phyloP scores from a whole-genome alignment of 1,284 basidiomycete genomes.

The Rhodotorula sp. region DNA sequence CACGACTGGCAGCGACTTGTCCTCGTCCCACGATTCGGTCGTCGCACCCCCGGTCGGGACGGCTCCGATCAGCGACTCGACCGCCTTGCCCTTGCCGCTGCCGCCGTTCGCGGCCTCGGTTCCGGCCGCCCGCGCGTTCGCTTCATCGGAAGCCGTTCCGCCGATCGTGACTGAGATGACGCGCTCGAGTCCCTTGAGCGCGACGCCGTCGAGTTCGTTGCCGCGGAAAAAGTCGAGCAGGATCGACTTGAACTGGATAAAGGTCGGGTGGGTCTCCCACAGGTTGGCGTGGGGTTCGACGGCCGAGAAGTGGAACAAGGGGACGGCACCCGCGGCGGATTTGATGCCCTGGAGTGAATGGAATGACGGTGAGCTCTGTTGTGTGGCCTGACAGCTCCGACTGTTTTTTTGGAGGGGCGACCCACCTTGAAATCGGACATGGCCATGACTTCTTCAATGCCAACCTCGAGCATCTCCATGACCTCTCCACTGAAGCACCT shows the following conservation, averaged over 20 bases:
- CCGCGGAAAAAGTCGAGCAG: slow-evolving; percentile 85
- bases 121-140: slow-evolving; percentile 2
- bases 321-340: slow-evolving; percentile 85
- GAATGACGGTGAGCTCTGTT: not conserved
- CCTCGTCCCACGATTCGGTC: slow-evolving; percentile 33
- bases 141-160: slow-evolving; percentile 18
- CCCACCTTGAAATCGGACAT: slow-evolving; percentile 81
- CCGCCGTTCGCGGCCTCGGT: slow-evolving; percentile 3
- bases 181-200: slow-evolving; percentile 81
- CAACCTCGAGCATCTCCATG: slow-evolving; percentile 93
- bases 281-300: slow-evolving; percentile 57
- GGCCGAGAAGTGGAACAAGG: slow-evolving; percentile 90
- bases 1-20: slow-evolving; percentile 64
- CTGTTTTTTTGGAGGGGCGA: too few species aligned
- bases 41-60: slow-evolving; percentile 2
- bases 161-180: slow-evolving; percentile 83
- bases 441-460: slow-evolving; percentile 72
- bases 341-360: slow-evolving; percentile 56
- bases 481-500: slow-evolving; percentile 84
- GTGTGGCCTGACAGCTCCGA: not conserved
- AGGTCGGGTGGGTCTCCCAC: slow-evolving; percentile 87
- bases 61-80: slow-evolving; percentile 29
- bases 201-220: slow-evolving; percentile 79
- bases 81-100: slow-evolving; percentile 21
- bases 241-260: slow-evolving; percentile 87